A percentile compares a stretch with the other conserved stretches of the same genome.
phyloP scores from a whole-genome alignment of 371 early-diverging fungal species.

The Thermomucor indicae-seudaticae region DNA sequence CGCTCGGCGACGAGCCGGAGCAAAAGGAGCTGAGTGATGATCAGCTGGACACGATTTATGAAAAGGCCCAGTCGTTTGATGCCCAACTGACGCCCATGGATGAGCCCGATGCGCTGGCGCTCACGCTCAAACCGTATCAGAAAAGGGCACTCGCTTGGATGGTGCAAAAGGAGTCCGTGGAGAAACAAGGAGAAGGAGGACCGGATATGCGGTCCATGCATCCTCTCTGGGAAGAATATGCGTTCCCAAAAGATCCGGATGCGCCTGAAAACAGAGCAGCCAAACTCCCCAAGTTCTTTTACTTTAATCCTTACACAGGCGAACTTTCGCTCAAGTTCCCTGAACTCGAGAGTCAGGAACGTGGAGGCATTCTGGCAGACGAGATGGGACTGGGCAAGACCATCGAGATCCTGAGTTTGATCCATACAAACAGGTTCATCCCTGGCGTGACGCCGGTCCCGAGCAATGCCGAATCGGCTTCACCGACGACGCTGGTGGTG shows the following conservation, averaged over 20 bases:
- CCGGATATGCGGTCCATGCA: conserved; percentile 46
- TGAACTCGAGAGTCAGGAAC: conserved; percentile 42
- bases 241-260: conserved; percentile 30
- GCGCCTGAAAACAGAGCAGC: conserved; percentile 2
- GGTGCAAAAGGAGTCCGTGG: conserved; percentile 48
- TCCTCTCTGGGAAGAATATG: conserved; percentile 64
- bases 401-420: conserved; percentile 75
- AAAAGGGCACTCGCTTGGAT: conserved; percentile 61
- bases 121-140: conserved; percentile 63
- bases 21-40: conserved; percentile 52
- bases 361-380: conserved; percentile 75
- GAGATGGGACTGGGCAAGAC: conserved; percentile 94
- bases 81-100: conserved; percentile 48
- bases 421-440: conserved; percentile 39
- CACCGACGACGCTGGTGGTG: conserved; percentile 59
- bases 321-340: conserved; percentile 56
- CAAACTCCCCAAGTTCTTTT: conserved; percentile 31
- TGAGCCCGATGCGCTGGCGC: conserved; percentile 41
- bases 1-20: conserved; percentile 20
- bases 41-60: conserved; percentile 59
- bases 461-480: conserved; percentile 6
- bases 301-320: conserved; percentile 61
- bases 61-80: conserved; percentile 56
- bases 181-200: conserved; percentile 21
- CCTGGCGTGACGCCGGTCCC: conserved; percentile 8